Percentiles rank a stretch among this genome's conserved stretches.
phyloP scores from a whole-genome alignment of 2,329 filamentous ascomycete species.

The Didymella pinodella region DNA sequence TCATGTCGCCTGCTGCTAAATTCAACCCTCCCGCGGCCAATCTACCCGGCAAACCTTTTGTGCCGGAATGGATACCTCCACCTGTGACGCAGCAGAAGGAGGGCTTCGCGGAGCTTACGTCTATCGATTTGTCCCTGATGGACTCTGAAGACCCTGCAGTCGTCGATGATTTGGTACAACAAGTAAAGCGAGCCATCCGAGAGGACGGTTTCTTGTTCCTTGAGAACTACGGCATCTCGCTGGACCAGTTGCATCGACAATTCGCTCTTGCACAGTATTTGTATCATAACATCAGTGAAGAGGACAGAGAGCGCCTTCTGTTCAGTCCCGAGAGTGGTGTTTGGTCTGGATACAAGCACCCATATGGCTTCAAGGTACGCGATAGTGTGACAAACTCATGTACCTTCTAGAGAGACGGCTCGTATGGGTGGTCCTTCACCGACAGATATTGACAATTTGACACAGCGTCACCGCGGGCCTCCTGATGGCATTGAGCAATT shows the following conservation, averaged over 20 bases:
- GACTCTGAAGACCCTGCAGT: constrained; percentile 47
- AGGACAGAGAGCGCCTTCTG: constrained; percentile 59
- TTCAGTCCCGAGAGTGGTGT: constrained; percentile 59
- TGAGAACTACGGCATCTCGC: constrained; percentile 60
- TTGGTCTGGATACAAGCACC: constrained; percentile 62
- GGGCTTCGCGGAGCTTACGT: constrained; percentile 48
- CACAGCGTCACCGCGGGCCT: constrained; percentile 49
- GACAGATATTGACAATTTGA: not conserved
- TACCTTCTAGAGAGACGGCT: too few species aligned
- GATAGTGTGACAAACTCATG: not conserved
- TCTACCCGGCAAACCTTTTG: constrained; percentile 33
- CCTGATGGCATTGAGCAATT: constrained; percentile 63
- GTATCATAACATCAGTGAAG: constrained; percentile 59
- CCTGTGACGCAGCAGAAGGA: constrained; percentile 56
- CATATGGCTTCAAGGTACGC: constrained; percentile 55
- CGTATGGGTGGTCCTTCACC: not conserved
- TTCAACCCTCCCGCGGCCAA: constrained; percentile 34
- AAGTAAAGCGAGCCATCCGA: constrained; percentile 46
- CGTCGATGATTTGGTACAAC: constrained; percentile 55
- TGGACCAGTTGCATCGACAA: constrained; percentile 59
- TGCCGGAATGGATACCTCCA: constrained; percentile 49
- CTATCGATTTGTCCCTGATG: constrained; percentile 44
- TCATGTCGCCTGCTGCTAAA: constrained; percentile 28
- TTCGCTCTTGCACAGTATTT: constrained; percentile 61
- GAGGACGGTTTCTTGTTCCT: constrained; percentile 54